Conservation (phyloP, 805 yeast species). For the Nakazawaea ambrosiae region DNA sequence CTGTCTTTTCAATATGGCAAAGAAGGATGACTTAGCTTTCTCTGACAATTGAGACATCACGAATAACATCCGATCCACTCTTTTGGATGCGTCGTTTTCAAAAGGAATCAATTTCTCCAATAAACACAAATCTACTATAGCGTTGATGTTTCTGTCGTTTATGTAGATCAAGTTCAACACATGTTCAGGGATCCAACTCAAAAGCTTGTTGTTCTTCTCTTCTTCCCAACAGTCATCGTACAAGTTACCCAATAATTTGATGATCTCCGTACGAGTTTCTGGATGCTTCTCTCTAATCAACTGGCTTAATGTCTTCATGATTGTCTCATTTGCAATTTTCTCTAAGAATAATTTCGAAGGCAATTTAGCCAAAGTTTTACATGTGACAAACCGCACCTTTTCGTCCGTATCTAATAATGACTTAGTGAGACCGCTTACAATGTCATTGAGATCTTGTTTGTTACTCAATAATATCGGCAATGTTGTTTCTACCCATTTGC, state of each 20-base stretch:
- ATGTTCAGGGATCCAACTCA: conserved; percentile 55
- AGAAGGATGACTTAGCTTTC: conserved; percentile 56
- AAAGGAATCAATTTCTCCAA: conserved; percentile 58
- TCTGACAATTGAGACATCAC: conserved; percentile 44
- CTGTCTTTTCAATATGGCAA: conserved; percentile 67
- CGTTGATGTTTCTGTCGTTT: conserved; percentile 60
- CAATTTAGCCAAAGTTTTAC: conserved; percentile 41
- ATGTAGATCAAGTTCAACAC: conserved; percentile 64
- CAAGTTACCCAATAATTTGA: conserved; percentile 45
- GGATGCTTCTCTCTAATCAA: conserved; percentile 65
- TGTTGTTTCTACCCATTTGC: conserved; percentile 61
- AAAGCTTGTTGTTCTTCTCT: conserved; percentile 19
- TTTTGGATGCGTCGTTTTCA: conserved; percentile 31
- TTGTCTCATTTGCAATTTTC: conserved; percentile 37
- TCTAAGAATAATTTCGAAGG: conserved; percentile 39
- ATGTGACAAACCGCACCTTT: conserved; percentile 58
- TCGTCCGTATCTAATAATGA: conserved; percentile 73
- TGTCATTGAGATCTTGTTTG: conserved; percentile 44
- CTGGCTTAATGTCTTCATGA: conserved; percentile 50
- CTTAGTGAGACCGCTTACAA: conserved; percentile 52
- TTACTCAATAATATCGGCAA: conserved; percentile 34
- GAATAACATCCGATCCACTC: conserved; percentile 48
- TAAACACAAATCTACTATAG: conserved; percentile 53
- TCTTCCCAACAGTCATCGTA: conserved; percentile 40
- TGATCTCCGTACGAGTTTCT: conserved; percentile 55